Evolutionary conservation across 106 monocot genomes (phyloP).

Genomic region (Posidonia australis): DNA sequence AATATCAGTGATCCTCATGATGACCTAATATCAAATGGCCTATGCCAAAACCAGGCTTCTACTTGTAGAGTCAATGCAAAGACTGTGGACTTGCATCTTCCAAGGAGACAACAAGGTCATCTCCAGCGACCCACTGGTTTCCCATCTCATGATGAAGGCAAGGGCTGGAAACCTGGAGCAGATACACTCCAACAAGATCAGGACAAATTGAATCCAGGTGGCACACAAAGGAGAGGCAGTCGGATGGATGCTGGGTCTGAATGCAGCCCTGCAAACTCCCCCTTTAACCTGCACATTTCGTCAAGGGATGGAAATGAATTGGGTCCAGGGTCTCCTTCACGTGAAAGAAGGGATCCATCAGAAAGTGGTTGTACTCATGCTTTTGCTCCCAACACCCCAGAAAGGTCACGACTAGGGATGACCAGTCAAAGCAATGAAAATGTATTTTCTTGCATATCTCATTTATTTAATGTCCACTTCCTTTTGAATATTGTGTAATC

Average conservation of each 20-base stretch:
- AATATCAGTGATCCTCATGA: slow-evolving; percentile 59
- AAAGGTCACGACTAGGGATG: background rate
- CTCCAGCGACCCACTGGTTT: background rate
- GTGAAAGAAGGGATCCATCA: slow-evolving; percentile 27
- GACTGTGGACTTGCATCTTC: background rate
- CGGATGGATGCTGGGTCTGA: slow-evolving; percentile 21
- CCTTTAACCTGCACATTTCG: slow-evolving; percentile 34
- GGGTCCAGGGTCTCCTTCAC: slow-evolving; percentile 21
- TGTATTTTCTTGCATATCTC: slow-evolving; percentile 19
- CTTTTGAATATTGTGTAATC: background rate
- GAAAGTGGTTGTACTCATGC: slow-evolving; percentile 14
- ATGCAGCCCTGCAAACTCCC: slow-evolving; percentile 35
- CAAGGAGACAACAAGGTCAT: background rate
- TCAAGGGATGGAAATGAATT: slow-evolving; percentile 21
- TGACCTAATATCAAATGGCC: slow-evolving; percentile 29
- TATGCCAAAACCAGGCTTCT: slow-evolving; percentile 13
- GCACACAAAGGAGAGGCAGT: slow-evolving; percentile 11
- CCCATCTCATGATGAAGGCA: background rate
- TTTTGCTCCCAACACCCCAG: background rate
- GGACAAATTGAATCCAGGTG: background rate
- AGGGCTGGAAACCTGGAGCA: background rate
- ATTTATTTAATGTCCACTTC: background rate
- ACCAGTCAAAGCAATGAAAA: slow-evolving; percentile 12
- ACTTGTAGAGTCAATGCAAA: slow-evolving; percentile 10
- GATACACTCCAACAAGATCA: background rate